phyloP scores from a whole-genome alignment of 306 rosid species.

The Biancaea sappan region DNA sequence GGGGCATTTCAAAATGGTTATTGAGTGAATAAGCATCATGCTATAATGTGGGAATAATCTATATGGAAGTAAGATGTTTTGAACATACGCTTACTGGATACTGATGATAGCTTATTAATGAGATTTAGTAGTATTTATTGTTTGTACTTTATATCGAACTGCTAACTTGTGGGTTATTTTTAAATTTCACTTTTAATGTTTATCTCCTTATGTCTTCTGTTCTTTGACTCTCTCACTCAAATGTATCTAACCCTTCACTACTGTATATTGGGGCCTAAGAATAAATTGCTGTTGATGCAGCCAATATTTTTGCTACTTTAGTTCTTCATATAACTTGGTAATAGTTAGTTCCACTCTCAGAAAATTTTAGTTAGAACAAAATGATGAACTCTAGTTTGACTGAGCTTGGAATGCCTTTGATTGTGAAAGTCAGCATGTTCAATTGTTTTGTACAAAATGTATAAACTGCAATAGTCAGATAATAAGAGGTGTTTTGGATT shows the following conservation, averaged over 20 bases:
- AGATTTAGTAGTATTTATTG: neutral
- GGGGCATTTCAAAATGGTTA: neutral
- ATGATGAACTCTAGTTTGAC: neutral
- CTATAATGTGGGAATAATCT: neutral
- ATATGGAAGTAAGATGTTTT: neutral
- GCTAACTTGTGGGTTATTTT: neutral
- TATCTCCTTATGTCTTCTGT: neutral
- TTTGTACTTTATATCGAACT: neutral
- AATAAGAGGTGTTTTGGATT: neutral
- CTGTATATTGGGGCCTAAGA: neutral
- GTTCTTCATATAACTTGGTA: neutral
- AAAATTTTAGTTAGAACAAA: neutral
- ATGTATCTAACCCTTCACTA: neutral
- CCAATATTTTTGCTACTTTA: neutral
- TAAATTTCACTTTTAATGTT: neutral
- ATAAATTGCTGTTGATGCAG: neutral
- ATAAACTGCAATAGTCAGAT: neutral
- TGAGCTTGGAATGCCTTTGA: neutral
- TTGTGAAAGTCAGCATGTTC: slow-evolving; percentile 1
- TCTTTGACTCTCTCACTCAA: neutral
- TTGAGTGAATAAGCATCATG: neutral
- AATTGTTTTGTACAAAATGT: slow-evolving; percentile 3
- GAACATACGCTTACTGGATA: neutral
- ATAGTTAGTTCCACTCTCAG: slow-evolving; percentile 11
- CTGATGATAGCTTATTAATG: neutral